Conservation (phyloP, 2,329 filamentous ascomycete genomes). For the Microcyclospora pomicola region DNA sequence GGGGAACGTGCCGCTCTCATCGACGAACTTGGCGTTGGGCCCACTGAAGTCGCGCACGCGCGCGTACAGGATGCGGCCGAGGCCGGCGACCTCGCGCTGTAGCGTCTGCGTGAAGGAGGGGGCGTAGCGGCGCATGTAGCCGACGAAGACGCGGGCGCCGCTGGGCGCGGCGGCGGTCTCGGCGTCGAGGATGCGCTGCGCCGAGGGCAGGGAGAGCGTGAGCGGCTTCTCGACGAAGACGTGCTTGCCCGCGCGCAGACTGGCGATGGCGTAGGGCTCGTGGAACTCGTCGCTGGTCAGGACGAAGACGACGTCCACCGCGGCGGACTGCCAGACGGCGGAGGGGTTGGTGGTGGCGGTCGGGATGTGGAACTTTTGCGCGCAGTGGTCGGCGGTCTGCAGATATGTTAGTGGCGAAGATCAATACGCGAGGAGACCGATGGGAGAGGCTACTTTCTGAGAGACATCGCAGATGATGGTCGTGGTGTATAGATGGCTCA, state of each 20-base stretch:
- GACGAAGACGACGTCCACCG: slow-evolving; percentile 43
- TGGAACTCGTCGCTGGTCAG: slow-evolving; percentile 42
- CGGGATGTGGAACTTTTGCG: slow-evolving; percentile 23
- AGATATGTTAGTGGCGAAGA: not conserved
- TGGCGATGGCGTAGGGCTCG: slow-evolving; percentile 36
- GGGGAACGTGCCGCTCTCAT: slow-evolving; percentile 36
- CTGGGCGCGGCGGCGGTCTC: slow-evolving; percentile 25
- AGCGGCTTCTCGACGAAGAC: slow-evolving; percentile 48
- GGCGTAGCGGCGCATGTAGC: slow-evolving; percentile 49
- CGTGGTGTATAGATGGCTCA: slow-evolving; percentile 33
- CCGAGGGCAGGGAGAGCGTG: slow-evolving; percentile 34
- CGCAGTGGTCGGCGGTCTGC: slow-evolving; percentile 25
- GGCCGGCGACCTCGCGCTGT: slow-evolving; percentile 36
- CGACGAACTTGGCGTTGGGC: slow-evolving; percentile 37
- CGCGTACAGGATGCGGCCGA: slow-evolving; percentile 43
- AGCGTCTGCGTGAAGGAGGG: slow-evolving; percentile 40
- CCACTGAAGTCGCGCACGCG: slow-evolving; percentile 42
- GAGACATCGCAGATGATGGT: slow-evolving; percentile 42
- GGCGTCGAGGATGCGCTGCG: slow-evolving; percentile 36
- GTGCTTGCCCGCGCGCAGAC: slow-evolving; percentile 41
- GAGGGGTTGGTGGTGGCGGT: slow-evolving; percentile 17
- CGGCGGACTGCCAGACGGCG: slow-evolving; percentile 29
- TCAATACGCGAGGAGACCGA: slow-evolving; percentile 5
- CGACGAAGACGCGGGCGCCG: slow-evolving; percentile 39
- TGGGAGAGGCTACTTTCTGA: slow-evolving; percentile 12